Conservation (phyloP, 2,329 filamentous ascomycete genomes). For the Coniochaeta hoffmannii region DNA sequence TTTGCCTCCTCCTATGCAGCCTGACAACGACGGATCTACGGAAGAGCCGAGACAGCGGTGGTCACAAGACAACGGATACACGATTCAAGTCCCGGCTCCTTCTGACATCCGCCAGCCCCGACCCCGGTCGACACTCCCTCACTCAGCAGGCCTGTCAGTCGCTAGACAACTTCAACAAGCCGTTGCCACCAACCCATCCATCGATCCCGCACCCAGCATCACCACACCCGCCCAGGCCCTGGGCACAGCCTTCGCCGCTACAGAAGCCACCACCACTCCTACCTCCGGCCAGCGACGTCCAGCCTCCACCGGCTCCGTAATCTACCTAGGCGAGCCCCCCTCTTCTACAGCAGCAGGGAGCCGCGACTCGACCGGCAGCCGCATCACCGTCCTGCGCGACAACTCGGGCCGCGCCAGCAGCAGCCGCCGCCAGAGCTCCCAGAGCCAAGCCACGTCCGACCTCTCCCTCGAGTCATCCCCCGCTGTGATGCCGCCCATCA, state of each 20-base stretch:
- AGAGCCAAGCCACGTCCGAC: background rate
- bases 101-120: background rate
- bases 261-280: background rate
- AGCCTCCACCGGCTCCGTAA: conserved; percentile 3
- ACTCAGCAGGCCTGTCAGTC: background rate
- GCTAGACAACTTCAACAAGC: background rate
- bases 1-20: background rate
- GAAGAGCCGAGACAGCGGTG: background rate
- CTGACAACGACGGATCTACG: background rate
- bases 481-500: background rate
- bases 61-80: background rate
- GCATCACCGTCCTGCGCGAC: background rate
- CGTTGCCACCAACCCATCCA: background rate
- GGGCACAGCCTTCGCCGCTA: background rate
- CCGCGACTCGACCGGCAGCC: background rate
- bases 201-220: background rate
- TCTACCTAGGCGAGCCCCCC: background rate
- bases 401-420: background rate
- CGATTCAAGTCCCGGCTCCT: background rate
- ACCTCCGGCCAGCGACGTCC: background rate
- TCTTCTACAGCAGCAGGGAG: background rate
- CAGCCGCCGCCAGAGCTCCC: background rate
- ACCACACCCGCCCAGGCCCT: background rate
- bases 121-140: background rate
- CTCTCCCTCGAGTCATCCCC: background rate